Conservation (phyloP, 176 grass and related monocot genomes). For the Canna indica region DNA sequence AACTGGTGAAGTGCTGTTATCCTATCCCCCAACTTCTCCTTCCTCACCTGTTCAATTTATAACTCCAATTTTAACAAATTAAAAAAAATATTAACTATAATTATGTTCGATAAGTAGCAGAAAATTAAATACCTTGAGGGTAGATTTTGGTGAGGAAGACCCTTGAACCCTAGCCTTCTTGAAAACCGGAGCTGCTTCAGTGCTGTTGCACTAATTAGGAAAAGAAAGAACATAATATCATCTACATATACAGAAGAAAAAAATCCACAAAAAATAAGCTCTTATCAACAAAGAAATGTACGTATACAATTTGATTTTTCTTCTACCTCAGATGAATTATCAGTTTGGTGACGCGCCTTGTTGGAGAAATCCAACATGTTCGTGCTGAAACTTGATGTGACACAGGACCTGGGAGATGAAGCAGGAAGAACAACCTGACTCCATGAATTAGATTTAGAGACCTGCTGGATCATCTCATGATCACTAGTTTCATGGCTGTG, state of each 20-base stretch:
- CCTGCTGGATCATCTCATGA: conserved; percentile 48
- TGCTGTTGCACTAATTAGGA: conserved; percentile 64
- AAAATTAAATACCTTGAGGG: conserved; percentile 71
- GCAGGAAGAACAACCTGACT: conserved; percentile 36
- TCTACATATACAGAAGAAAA: background rate
- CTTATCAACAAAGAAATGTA: background rate
- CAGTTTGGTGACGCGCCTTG: conserved; percentile 38
- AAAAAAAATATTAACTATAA: no score
- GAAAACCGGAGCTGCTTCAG: conserved; percentile 51
- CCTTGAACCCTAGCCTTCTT: conserved; percentile 92
- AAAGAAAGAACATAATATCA: conserved; percentile 41
- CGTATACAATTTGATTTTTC: background rate
- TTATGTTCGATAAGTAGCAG: no score
- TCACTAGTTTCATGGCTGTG: background rate
- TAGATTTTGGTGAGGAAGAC: conserved; percentile 67
- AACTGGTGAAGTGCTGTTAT: conserved; percentile 95
- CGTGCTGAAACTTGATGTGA: conserved; percentile 48
- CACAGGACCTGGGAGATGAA: conserved; percentile 73
- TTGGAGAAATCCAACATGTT: conserved; percentile 86
- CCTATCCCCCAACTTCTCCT: conserved; percentile 99
- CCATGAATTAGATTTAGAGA: conserved; percentile 45
- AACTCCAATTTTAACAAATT: no score
- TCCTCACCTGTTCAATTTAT: conserved; percentile 61
- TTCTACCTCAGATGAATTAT: conserved; percentile 77
- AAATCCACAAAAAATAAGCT: background rate